Evolutionary conservation across 305 asterid species (phyloP).

Genomic region (Plantago coronopus): DNA sequence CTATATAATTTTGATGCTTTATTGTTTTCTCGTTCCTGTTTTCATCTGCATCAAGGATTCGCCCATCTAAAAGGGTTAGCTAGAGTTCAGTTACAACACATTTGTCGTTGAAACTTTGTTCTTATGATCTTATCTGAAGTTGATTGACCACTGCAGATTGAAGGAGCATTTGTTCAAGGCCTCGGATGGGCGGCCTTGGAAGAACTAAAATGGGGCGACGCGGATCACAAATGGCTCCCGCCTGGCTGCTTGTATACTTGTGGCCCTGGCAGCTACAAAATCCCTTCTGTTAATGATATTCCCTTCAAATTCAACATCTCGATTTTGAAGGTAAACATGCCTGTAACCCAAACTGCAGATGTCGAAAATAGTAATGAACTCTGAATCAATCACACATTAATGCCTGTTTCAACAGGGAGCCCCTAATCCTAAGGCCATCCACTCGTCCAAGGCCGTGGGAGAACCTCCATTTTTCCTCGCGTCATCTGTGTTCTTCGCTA

Average conservation of each 20-base stretch:
- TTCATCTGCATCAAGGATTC: too few species aligned
- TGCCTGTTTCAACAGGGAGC: slow-evolving; percentile 47
- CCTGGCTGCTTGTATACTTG: slow-evolving; percentile 67
- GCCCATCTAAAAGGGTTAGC: not conserved
- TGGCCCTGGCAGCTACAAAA: slow-evolving; percentile 92
- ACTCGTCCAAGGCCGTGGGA: slow-evolving; percentile 95
- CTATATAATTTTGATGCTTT: too few species aligned
- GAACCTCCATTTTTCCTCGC: slow-evolving; percentile 96
- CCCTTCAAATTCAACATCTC: slow-evolving; percentile 80
- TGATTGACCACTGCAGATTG: slow-evolving; percentile 47
- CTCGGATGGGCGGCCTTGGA: slow-evolving; percentile 95
- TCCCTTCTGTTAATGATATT: slow-evolving; percentile 80
- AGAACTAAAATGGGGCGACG: slow-evolving; percentile 95
- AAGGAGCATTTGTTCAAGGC: slow-evolving; percentile 94
- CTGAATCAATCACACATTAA: not conserved
- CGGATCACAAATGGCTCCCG: slow-evolving; percentile 80
- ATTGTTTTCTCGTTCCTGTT: too few species aligned
- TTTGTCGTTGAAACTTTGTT: slow-evolving; percentile 11
- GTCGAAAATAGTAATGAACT: not conserved
- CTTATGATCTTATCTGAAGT: slow-evolving; percentile 1
- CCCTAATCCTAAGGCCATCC: slow-evolving; percentile 76
- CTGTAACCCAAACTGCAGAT: not conserved
- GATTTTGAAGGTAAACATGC: slow-evolving; percentile 65
- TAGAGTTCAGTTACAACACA: not conserved
- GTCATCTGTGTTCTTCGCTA: slow-evolving; percentile 74